Evolutionary conservation across 805 yeast genomes (phyloP).

Genomic region (Cyberlindnera xishuangbannaensis): DNA sequence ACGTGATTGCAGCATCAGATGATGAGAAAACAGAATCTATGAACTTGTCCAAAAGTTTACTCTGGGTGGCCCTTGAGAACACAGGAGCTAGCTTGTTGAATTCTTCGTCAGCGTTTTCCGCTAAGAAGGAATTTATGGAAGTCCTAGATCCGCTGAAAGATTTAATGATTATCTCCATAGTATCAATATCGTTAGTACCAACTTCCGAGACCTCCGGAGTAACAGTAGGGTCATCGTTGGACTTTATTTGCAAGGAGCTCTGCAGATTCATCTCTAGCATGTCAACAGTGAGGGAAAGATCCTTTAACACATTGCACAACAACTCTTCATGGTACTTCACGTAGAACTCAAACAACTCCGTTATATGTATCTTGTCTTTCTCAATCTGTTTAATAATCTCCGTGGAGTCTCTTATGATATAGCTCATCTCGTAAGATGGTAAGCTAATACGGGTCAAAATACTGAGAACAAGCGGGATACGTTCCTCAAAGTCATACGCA

Average conservation of each 20-base stretch:
- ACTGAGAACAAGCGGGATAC: conserved; percentile 30
- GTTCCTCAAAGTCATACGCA: conserved; percentile 35
- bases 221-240: conserved; percentile 24
- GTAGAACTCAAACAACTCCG: conserved; percentile 35
- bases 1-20: conserved; percentile 45
- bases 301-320: conserved; percentile 34
- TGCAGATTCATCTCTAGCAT: conserved; percentile 61
- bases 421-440: conserved; percentile 33
- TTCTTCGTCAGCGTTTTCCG: conserved; percentile 29
- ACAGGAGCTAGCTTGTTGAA: conserved; percentile 38
- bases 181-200: conserved; percentile 11
- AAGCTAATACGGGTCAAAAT: conserved; percentile 29
- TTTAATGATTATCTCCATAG: conserved; percentile 14
- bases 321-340: conserved; percentile 31
- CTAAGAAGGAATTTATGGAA: conserved; percentile 31
- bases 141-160: conserved; percentile 16
- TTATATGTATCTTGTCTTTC: conserved; percentile 33
- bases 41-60: conserved; percentile 21
- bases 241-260: conserved; percentile 42
- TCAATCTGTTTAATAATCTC: conserved; percentile 30
- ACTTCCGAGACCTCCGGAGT: conserved; percentile 14
- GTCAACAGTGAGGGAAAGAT: conserved; percentile 34
- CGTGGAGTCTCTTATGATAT: conserved; percentile 33
- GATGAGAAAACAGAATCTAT: conserved; percentile 32
- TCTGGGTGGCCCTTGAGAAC: conserved; percentile 39